These are phyloP conservation scores for Botrytis pseudocinerea DNA, from an alignment of 2,329 filamentous ascomycete species.

Conservation along the genomic window DNA sequence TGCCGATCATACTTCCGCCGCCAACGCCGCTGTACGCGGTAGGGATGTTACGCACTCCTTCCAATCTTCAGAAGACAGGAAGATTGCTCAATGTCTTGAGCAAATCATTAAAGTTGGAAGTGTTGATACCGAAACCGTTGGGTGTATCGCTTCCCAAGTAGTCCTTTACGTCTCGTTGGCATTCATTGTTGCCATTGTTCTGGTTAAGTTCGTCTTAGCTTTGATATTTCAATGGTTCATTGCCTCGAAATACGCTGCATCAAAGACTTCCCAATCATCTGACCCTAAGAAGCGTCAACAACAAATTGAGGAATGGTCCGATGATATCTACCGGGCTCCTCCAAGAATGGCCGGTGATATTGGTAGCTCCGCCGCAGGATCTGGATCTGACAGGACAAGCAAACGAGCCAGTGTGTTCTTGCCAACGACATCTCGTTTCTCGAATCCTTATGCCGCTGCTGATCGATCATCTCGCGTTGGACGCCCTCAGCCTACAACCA, in stretches of 20 bases:
- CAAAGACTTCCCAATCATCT: slow-evolving; percentile 79
- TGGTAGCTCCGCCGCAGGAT: slow-evolving; percentile 66
- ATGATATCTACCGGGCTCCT: slow-evolving; percentile 94
- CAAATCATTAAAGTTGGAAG: slow-evolving; percentile 95
- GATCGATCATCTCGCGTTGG: slow-evolving; percentile 57
- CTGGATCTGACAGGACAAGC: slow-evolving; percentile 65
- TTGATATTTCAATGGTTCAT: slow-evolving; percentile 96
- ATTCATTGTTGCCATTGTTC: slow-evolving; percentile 88
- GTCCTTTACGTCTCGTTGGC: slow-evolving; percentile 91
- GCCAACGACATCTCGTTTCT: slow-evolving; percentile 92
- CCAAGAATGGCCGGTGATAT: slow-evolving; percentile 76
- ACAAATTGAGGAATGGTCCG: slow-evolving; percentile 97
- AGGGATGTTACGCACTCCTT: slow-evolving; percentile 88
- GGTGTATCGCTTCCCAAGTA: slow-evolving; percentile 95
- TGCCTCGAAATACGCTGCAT: slow-evolving; percentile 78
- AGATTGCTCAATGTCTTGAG: slow-evolving; percentile 80
- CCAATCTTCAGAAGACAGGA: slow-evolving; percentile 75
- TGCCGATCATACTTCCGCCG: slow-evolving; percentile 61
- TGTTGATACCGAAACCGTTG: slow-evolving; percentile 92
- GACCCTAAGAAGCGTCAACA: slow-evolving; percentile 81
- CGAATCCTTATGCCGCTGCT: slow-evolving; percentile 74
- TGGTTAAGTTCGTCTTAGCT: slow-evolving; percentile 83
- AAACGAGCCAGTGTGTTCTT: slow-evolving; percentile 84
- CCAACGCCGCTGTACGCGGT: slow-evolving; percentile 68
- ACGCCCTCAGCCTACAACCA: slow-evolving; percentile 73